Base-by-base conservation (phyloP, 2,329 filamentous ascomycete genomes). In the Knufia petricola region DNA sequence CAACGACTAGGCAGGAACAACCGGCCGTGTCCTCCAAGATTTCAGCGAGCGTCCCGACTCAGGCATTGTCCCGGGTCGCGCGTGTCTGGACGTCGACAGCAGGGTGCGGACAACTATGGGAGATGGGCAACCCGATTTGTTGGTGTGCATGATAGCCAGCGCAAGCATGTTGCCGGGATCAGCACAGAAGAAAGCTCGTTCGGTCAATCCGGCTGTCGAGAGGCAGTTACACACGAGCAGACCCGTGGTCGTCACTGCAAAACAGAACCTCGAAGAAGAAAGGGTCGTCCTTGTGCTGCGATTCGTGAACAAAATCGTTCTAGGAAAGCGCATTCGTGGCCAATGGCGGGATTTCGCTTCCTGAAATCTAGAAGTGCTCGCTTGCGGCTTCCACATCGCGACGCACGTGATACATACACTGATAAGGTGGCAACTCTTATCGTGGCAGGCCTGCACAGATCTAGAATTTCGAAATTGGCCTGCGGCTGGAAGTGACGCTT, bases 381-480 rank as follows among this genome's bases (percentile, higher is more conserved):
- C 9, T n/a, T 36, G 32, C 15, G 4, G 4, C 32, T n/a, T 6
- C 32, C 15, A 6, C 17, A 6, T 7, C 3, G 13, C 3, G 10
- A 7, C n/a, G 9, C 39, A 42, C 39, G 39, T 42, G 39, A 42
- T 24, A 6, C 21, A 13, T 17, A 19, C 21, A 42, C 21, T 6
- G 20, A 42, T 26, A 26, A 3, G n/a, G 13, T n/a, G n/a, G 13
- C 13, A 12, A 21, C 15, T 12, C 37, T 39, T 12, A 19, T 37
- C 34, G 34, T n/a, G 15, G 34, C 34, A 37, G 4, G 4, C 13
- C 24, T 6, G 39, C n/a, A 42, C 21, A 13, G 39, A 42, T 42
- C 19, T 13, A 42, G 39, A 42, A 42, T 42, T 42, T 23, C 21
- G n/a, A 17, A 42, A 42, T 42, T 42, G 13, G 6, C n/a, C 20